Percentiles rank a stretch among this genome's conserved stretches.
These are phyloP conservation scores for Symbiodinium natans DNA, from an alignment of 73 alveolate genomes.

Conservation along the genomic window DNA sequence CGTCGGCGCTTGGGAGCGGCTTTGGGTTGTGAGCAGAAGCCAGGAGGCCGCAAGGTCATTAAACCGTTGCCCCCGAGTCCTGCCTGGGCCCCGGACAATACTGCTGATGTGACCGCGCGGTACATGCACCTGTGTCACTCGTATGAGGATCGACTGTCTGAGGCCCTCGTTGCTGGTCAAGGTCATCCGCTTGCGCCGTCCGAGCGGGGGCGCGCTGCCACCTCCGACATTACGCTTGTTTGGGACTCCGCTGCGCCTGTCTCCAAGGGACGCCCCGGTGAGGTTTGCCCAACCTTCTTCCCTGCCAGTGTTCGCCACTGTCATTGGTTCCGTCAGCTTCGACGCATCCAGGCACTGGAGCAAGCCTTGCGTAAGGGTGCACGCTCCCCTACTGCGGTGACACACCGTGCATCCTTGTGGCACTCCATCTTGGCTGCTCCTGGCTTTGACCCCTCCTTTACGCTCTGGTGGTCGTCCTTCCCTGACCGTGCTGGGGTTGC, in stretches of 20 bases:
- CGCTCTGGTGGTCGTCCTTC: constrained; percentile 12
- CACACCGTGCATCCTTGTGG: not conserved
- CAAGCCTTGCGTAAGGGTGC: not conserved
- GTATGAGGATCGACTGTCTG: not conserved
- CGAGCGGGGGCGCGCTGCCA: not conserved
- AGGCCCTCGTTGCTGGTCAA: not conserved
- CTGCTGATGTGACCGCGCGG: not conserved
- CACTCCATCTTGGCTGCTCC: not conserved
- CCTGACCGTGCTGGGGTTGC: not conserved
- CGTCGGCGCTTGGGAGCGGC: not conserved
- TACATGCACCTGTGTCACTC: not conserved
- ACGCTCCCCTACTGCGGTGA: not conserved
- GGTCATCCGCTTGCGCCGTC: not conserved
- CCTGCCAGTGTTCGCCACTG: not conserved
- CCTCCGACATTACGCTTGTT: not conserved
- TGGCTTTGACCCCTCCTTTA: not conserved
- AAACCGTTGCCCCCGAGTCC: too few species aligned
- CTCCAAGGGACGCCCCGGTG: not conserved
- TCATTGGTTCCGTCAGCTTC: not conserved
- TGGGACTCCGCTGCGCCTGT: not conserved
- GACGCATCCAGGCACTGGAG: not conserved
- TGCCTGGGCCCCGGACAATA: too few species aligned
- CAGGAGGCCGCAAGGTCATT: too few species aligned
- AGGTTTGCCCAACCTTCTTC: not conserved
- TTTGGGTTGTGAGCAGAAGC: too few species aligned